A percentile compares a stretch with the other conserved stretches of the same genome.
phyloP scores from a whole-genome alignment of 2,329 filamentous ascomycete species.

The Sclerotiophoma versabilis region DNA sequence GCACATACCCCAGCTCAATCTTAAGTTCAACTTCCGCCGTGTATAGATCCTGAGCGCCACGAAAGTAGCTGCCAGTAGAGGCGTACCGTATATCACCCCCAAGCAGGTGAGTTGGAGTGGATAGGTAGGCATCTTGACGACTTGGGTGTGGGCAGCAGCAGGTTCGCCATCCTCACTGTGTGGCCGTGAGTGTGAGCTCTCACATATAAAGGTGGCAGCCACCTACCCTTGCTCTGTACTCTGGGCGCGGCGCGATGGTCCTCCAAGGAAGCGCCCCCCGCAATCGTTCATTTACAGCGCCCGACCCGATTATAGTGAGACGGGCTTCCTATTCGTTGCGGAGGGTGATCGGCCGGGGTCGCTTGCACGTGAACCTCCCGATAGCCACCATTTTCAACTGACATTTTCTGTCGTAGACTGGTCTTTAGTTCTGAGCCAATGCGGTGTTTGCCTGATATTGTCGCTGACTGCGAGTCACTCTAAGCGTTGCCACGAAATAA shows the following conservation, averaged over 20 bases:
- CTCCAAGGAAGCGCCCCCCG: slow-evolving; percentile 9
- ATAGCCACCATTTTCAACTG: slow-evolving; percentile 5
- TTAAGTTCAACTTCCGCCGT: slow-evolving; percentile 46
- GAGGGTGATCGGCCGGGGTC: slow-evolving; percentile 1
- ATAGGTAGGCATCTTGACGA: slow-evolving; percentile 47
- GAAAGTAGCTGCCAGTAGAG: slow-evolving; percentile 43
- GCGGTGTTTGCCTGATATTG: slow-evolving; percentile 4
- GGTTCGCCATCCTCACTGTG: slow-evolving; percentile 15
- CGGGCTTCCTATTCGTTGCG: slow-evolving; percentile 11
- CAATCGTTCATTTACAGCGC: slow-evolving; percentile 15
- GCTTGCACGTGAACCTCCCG: slow-evolving; percentile 8
- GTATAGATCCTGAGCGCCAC: slow-evolving; percentile 48
- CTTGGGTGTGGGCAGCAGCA: slow-evolving; percentile 20
- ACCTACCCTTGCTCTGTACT: slow-evolving; percentile 4
- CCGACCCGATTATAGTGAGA: slow-evolving; percentile 17
- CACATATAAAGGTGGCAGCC: slow-evolving; percentile 15
- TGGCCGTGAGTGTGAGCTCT: slow-evolving; percentile 9
- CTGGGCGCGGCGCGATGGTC: slow-evolving; percentile 11
- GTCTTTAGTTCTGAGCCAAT: slow-evolving; percentile 6
- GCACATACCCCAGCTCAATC: slow-evolving; percentile 46
- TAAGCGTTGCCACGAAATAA: slow-evolving; percentile 3
- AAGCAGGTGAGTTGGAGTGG: slow-evolving; percentile 49
- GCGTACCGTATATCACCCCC: slow-evolving; percentile 47
- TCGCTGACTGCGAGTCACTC: slow-evolving; percentile 1
- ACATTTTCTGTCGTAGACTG: background rate